Conservation (phyloP, 106 monocot species). For the Dendrobium nobile region DNA sequence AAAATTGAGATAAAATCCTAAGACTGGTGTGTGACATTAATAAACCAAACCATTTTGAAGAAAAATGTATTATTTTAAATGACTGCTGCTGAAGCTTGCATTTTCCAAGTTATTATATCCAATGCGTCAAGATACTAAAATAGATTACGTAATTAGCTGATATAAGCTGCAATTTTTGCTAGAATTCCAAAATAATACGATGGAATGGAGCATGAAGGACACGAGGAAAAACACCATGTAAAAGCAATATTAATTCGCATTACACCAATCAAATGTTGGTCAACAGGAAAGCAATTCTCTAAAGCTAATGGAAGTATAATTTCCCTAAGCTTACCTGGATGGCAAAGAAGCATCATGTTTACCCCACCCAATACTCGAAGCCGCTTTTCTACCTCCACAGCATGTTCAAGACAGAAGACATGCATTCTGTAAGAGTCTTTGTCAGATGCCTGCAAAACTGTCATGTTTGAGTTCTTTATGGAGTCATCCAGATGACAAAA, state of each 20-base stretch:
- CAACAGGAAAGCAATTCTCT: background rate
- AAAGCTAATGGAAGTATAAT: background rate
- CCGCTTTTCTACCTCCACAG: slow-evolving; percentile 65
- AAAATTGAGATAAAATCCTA: too few species aligned
- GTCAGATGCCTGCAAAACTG: slow-evolving; percentile 30
- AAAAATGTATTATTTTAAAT: background rate
- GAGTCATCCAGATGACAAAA: slow-evolving; percentile 13
- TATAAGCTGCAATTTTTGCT: background rate
- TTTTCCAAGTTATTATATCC: background rate
- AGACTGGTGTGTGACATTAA: background rate
- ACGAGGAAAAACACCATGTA: background rate
- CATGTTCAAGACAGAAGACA: slow-evolving; percentile 96
- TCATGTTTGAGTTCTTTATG: slow-evolving; percentile 12
- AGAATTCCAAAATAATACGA: background rate
- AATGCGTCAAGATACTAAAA: background rate
- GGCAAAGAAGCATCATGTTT: slow-evolving; percentile 75
- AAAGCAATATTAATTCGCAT: slow-evolving; percentile 1
- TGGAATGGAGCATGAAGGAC: background rate
- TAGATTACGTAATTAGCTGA: background rate
- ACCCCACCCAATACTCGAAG: slow-evolving; percentile 60
- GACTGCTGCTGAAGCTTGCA: background rate
- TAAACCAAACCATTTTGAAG: background rate
- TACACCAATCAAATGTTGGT: background rate
- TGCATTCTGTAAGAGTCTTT: slow-evolving; percentile 86
- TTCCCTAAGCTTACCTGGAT: slow-evolving; percentile 61